Conservation (phyloP, 2,329 filamentous ascomycete species). For the Didymosphaeria variabile region DNA sequence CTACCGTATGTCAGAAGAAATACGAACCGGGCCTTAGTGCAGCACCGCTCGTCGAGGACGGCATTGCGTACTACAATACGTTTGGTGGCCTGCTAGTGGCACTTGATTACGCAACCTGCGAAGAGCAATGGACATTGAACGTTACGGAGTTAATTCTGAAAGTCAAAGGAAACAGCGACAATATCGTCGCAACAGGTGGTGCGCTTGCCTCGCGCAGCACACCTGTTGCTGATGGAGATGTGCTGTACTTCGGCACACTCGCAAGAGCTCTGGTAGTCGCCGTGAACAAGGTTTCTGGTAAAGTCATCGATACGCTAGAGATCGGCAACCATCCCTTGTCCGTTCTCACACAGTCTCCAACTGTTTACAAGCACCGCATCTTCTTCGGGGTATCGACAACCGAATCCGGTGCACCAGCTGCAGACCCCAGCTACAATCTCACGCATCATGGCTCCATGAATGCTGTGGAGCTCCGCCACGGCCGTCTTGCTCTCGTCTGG, state of each 20-base stretch:
- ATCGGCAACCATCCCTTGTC: slow-evolving; percentile 2
- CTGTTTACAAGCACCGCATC: slow-evolving; percentile 7
- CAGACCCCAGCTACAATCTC: slow-evolving; percentile 12
- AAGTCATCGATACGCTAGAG: slow-evolving; percentile 8
- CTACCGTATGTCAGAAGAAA: slow-evolving; percentile 6
- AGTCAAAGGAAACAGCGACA: slow-evolving; percentile 9
- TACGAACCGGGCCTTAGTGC: slow-evolving; percentile 6
- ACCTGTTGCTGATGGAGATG: slow-evolving; percentile 8
- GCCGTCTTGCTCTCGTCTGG: slow-evolving; percentile 14
- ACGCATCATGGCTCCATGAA: slow-evolving; percentile 13
- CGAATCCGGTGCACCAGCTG: slow-evolving; percentile 3
- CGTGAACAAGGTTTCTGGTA: neutral
- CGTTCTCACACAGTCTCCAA: slow-evolving; percentile 10
- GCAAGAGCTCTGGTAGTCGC: slow-evolving; percentile 4
- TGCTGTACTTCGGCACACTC: slow-evolving; percentile 10
- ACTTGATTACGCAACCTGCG: slow-evolving; percentile 10
- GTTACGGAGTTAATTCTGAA: slow-evolving; percentile 7
- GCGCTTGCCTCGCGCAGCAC: slow-evolving; percentile 7
- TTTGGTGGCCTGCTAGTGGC: slow-evolving; percentile 10
- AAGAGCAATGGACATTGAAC: slow-evolving; percentile 5
- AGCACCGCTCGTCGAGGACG: slow-evolving; percentile 7
- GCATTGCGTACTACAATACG: slow-evolving; percentile 9
- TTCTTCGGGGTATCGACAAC: slow-evolving; percentile 8
- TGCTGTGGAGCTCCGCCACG: slow-evolving; percentile 12
- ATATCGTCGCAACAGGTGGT: neutral